Evolutionary conservation across 768 basidiomycete genomes (phyloP), one percentile per base, ranked within the genome.

Genomic region (Dictyophora rubrovolvata): DNA sequence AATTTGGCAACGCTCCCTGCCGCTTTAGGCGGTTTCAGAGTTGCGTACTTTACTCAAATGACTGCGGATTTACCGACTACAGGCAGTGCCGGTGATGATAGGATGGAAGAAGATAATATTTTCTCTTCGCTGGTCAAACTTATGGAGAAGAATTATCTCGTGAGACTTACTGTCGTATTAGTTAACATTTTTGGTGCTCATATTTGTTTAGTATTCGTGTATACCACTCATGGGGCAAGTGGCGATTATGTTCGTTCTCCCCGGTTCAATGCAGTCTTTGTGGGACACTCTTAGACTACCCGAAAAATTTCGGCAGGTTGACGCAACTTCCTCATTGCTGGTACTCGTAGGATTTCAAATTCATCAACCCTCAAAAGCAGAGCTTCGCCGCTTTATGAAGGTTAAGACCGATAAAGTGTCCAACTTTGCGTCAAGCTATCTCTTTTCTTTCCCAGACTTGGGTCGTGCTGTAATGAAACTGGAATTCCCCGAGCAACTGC

Each of bases 181-280:
- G 17, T 51, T 58, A 49, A 53, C 55, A 20, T 47, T 4, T 55
- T 48, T n/a, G 52, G 28, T 55, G 42, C 63, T 42, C 51, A 86
- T 85, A 73, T 78, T 59, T 74, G 79, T 49, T 70, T 78, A 54
- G 68, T 59, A 51, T 48, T 59, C 57, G 16, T 28, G 33, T 21
- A 7, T 80, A 11, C 76, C 81, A 22, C 64, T 82, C 0, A 67
- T 65, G 48, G 67, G 83, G 50, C 80, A 84, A 61, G 74, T 77
- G 14, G 86, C 79, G 8, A 66, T 80, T 36, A 72, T 86, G 34
- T 46, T 87, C n/a, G 63, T 88, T n/a, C 79, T 83, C 62, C 74
- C 80, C 20, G 66, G 72, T 16, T 63, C 65, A 7, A 69, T 74
- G 46, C 55, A 66, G 1, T 57, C 69, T 4, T 68, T 81, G n/a